Percentiles rank a stretch among this genome's conserved stretches.
These are phyloP conservation scores for Geosmithia flava DNA, from an alignment of 2,329 filamentous ascomycete genomes.

Conservation along the genomic window DNA sequence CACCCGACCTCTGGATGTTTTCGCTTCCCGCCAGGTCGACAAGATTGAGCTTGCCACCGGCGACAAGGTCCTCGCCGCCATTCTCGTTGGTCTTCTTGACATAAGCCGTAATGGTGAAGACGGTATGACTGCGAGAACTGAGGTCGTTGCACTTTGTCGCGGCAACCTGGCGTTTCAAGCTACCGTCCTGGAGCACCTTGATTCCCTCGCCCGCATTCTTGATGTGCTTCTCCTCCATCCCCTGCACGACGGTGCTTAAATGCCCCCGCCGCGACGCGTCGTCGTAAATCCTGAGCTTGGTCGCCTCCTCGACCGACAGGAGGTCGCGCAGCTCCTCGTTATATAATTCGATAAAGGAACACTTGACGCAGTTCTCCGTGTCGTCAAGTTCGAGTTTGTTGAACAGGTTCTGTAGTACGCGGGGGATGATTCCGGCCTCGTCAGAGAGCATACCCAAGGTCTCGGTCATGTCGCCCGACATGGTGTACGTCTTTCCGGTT, in stretches of 20 bases:
- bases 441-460: slow-evolving; percentile 77
- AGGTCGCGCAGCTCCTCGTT: slow-evolving; percentile 94
- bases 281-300: slow-evolving; percentile 92
- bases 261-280: slow-evolving; percentile 81
- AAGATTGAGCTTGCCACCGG: slow-evolving; percentile 86
- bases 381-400: slow-evolving; percentile 68
- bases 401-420: slow-evolving; percentile 80
- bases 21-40: slow-evolving; percentile 96
- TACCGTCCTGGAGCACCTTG: slow-evolving; percentile 77
- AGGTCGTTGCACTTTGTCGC: slow-evolving; percentile 99
- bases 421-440: slow-evolving; percentile 87
- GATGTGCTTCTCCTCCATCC: slow-evolving; percentile 95
- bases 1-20: slow-evolving; percentile 92
- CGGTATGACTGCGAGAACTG: slow-evolving; percentile 91
- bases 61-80: slow-evolving; percentile 81
- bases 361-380: slow-evolving; percentile 82
- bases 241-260: slow-evolving; percentile 77
- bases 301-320: slow-evolving; percentile 65
- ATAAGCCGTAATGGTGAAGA: slow-evolving; percentile 91
- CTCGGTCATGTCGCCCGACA: slow-evolving; percentile 95
- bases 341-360: slow-evolving; percentile 97
- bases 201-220: slow-evolving; percentile 76
- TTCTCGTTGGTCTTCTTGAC: slow-evolving; percentile 71
- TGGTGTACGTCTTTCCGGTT: slow-evolving; percentile 97
- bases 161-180: slow-evolving; percentile 91